Evolutionary conservation across 2,329 filamentous ascomycete genomes (phyloP).

Genomic region (Talaromyces sp.): DNA sequence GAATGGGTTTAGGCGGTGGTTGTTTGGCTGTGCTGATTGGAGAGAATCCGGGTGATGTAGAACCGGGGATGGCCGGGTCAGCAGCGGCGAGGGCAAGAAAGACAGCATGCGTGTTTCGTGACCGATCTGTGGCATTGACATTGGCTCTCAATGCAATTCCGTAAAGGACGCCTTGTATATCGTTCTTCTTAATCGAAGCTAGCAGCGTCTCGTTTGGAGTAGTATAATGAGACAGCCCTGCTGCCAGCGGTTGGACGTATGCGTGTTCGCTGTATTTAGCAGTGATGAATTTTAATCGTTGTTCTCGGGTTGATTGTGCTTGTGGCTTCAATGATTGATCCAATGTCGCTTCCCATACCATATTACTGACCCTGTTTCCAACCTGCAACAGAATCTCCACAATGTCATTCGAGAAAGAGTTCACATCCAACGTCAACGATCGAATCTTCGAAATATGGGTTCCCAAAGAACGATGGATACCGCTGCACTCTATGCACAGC

Average conservation of each 20-base stretch:
- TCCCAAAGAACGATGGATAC: conserved; percentile 91
- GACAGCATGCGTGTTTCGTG: conserved; percentile 80
- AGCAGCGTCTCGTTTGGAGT: conserved; percentile 84
- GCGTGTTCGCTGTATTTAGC: conserved; percentile 85
- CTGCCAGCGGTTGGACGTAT: conserved; percentile 70
- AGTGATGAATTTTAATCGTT: conserved; percentile 91
- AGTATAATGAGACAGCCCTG: conserved; percentile 69
- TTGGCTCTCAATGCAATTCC: conserved; percentile 82
- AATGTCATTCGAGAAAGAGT: conserved; percentile 94
- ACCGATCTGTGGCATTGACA: conserved; percentile 80
- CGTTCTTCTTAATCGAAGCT: conserved; percentile 91
- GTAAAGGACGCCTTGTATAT: conserved; percentile 89
- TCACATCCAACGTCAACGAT: conserved; percentile 90
- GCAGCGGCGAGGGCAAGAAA: conserved; percentile 90
- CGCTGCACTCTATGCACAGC: conserved; percentile 95
- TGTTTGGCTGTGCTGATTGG: conserved; percentile 31
- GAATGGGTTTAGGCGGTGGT: conserved; percentile 47
- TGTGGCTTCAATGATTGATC: conserved; percentile 70
- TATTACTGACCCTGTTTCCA: conserved; percentile 92
- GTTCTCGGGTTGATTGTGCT: conserved; percentile 77
- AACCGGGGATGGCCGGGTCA: conserved; percentile 74
- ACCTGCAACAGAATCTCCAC: conserved; percentile 88
- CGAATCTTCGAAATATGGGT: conserved; percentile 98
- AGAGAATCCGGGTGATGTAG: conserved; percentile 24
- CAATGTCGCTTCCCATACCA: conserved; percentile 88